These are phyloP conservation scores for Pyrenochaeta sp. DNA, from an alignment of 2,329 filamentous ascomycete genomes.

Conservation along the genomic window DNA sequence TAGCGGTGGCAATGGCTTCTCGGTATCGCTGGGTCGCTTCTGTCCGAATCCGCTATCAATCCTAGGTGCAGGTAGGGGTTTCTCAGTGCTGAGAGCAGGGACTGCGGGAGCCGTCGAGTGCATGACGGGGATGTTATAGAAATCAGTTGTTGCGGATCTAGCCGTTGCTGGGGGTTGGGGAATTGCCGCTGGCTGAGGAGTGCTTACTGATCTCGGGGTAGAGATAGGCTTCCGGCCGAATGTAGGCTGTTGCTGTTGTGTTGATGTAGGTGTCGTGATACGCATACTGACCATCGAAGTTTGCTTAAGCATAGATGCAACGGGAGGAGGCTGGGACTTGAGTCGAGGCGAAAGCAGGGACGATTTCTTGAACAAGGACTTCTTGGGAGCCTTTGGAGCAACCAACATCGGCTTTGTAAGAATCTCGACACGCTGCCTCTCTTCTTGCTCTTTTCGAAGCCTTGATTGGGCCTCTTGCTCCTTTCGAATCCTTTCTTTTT, in stretches of 20 bases:
- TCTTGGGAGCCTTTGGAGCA: neutral
- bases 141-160: neutral
- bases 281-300: conserved; percentile 22
- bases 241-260: conserved; percentile 6
- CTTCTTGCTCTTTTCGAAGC: conserved; percentile 5
- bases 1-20: conserved; percentile 16
- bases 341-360: conserved; percentile 16
- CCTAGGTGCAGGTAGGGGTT: neutral
- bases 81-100: neutral
- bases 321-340: conserved; percentile 2
- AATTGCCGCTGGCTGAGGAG: conserved; percentile 1
- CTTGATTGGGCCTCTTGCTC: neutral
- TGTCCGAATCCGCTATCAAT: conserved; percentile 25
- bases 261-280: conserved; percentile 14
- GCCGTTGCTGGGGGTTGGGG: neutral
- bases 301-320: conserved; percentile 17
- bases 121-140: neutral
- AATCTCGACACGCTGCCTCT: neutral
- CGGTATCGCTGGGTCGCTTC: conserved; percentile 3
- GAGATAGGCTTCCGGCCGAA: conserved; percentile 2
- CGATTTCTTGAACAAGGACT: conserved; percentile 17
- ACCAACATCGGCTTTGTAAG: neutral
- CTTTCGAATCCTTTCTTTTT: neutral
- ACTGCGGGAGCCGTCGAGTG: neutral
- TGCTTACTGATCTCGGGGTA: conserved; percentile 6